These are phyloP conservation scores for Babesia divergens DNA, from an alignment of 169 alveolate species.

Conservation along the genomic window DNA sequence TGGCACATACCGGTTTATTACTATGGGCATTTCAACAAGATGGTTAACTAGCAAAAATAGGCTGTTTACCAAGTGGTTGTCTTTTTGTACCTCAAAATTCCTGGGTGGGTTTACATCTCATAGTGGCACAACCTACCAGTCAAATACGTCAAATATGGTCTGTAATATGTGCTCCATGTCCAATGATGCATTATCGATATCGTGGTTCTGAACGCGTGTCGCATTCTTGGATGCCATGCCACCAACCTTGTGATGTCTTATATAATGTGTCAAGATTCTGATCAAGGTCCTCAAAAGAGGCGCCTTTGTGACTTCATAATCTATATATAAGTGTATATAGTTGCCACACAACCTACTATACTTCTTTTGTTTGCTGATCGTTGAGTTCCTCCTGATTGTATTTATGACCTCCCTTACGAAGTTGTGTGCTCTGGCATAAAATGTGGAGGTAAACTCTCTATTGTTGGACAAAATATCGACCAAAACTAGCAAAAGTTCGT, in stretches of 20 bases:
- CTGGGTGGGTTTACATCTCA: neutral
- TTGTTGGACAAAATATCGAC: neutral
- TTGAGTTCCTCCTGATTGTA: neutral
- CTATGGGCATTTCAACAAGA: neutral
- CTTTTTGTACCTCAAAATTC: slow-evolving; percentile 10
- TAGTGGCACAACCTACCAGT: neutral
- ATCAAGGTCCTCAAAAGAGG: neutral
- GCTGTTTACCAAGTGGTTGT: neutral
- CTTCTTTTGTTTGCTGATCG: neutral
- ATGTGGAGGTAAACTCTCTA: neutral
- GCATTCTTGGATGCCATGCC: neutral
- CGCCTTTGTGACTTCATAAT: neutral
- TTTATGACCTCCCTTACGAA: slow-evolving; percentile 13
- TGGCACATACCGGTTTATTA: neutral
- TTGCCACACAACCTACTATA: neutral
- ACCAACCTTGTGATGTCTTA: slow-evolving; percentile 9
- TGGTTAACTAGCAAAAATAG: neutral
- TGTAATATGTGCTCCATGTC: neutral
- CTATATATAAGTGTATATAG: no score
- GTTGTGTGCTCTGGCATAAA: neutral
- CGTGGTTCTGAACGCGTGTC: neutral
- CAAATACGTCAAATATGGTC: neutral
- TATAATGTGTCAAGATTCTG: neutral
- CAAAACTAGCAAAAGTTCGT: slow-evolving; percentile 15
- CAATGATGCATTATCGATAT: neutral